Conservation (phyloP, 2,329 filamentous ascomycete species). For the Colletotrichum melonis region DNA sequence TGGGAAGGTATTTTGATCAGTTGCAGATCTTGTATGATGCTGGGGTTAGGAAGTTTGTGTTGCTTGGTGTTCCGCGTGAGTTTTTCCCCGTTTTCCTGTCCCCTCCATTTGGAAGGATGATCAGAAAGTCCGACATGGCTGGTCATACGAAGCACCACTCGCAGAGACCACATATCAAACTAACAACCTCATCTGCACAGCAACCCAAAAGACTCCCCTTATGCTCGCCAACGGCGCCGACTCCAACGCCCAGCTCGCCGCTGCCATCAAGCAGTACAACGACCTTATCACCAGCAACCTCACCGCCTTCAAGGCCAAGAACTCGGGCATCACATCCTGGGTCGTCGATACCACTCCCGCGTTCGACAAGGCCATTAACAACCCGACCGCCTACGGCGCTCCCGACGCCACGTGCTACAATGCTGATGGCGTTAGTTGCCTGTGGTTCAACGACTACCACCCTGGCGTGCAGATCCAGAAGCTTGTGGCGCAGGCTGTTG, state of each 20-base stretch:
- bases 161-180: not conserved
- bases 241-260: slow-evolving; percentile 44
- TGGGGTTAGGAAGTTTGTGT: slow-evolving; percentile 59
- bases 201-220: slow-evolving; percentile 53
- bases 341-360: slow-evolving; percentile 53
- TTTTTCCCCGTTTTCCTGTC: not conserved
- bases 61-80: slow-evolving; percentile 58
- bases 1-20: slow-evolving; percentile 56
- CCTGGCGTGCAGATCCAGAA: slow-evolving; percentile 53
- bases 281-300: slow-evolving; percentile 43
- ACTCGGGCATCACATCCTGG: slow-evolving; percentile 46
- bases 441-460: slow-evolving; percentile 59
- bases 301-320: slow-evolving; percentile 45
- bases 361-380: slow-evolving; percentile 55
- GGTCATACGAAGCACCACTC: not conserved
- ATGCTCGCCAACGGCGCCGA: slow-evolving; percentile 42
- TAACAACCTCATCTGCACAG: slow-evolving; percentile 38
- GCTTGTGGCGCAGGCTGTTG: slow-evolving; percentile 52
- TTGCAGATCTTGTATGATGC: slow-evolving; percentile 55
- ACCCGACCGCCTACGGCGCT: slow-evolving; percentile 54
- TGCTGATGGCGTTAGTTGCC: slow-evolving; percentile 53
- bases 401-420: slow-evolving; percentile 56
- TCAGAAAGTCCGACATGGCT: not conserved
- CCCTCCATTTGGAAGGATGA: not conserved
- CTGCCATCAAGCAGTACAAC: slow-evolving; percentile 53